Percentiles rank a stretch among this genome's conserved stretches.
phyloP scores from a whole-genome alignment of 768 basidiomycete genomes.

The Leccinum rimulosum region DNA sequence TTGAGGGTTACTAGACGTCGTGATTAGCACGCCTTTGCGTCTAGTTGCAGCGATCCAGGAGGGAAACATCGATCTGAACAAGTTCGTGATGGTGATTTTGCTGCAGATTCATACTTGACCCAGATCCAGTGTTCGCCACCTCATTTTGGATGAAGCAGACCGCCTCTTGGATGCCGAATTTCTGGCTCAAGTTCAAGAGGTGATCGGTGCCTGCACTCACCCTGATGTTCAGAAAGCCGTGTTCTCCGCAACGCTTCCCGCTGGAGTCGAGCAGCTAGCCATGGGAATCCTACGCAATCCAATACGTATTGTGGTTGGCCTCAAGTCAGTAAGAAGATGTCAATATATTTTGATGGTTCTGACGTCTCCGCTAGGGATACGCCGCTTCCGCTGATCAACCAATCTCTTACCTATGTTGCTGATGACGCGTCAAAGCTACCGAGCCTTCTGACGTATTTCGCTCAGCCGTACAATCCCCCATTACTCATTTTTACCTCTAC shows the following conservation, averaged over 20 bases:
- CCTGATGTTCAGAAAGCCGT: conserved; percentile 77
- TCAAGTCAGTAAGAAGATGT: conserved; percentile 63
- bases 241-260: conserved; percentile 93
- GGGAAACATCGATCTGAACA: conserved; percentile 61
- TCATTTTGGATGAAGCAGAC: conserved; percentile 90
- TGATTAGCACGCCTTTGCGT: conserved; percentile 90
- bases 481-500: conserved; percentile 89
- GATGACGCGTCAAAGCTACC: conserved; percentile 94
- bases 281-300: conserved; percentile 83
- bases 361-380: conserved; percentile 65
- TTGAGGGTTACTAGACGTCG: conserved; percentile 58
- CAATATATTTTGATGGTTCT: conserved; percentile 6
- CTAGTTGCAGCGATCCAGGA: conserved; percentile 78
- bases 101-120: conserved; percentile 7
- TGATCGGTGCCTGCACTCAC: conserved; percentile 74
- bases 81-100: conserved; percentile 46
- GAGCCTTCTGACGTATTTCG: conserved; percentile 76
- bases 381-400: conserved; percentile 85
- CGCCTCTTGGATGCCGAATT: conserved; percentile 90
- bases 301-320: conserved; percentile 91
- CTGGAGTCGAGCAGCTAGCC: conserved; percentile 81
- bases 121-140: conserved; percentile 67
- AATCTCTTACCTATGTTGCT: conserved; percentile 87
- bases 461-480: conserved; percentile 85
- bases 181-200: conserved; percentile 82